Percentiles rank a stretch among this genome's conserved stretches.
Evolutionary conservation across 2,329 filamentous ascomycete species (phyloP).

Genomic region (Decorospora gaudefroyi): DNA sequence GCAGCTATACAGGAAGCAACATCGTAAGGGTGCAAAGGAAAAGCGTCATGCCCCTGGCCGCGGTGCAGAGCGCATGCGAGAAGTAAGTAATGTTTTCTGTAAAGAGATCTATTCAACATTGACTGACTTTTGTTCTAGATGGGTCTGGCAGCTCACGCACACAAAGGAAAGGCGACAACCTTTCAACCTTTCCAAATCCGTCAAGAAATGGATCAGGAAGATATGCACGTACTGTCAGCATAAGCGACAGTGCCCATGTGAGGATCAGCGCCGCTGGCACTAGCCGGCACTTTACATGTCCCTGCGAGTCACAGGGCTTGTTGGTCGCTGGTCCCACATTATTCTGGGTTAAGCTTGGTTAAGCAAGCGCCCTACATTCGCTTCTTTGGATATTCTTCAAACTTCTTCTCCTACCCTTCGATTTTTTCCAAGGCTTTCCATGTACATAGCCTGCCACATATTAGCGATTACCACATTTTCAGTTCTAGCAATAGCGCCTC

Average conservation of each 20-base stretch:
- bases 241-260: conserved; percentile 33
- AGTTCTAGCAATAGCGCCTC: not conserved
- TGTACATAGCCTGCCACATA: conserved; percentile 28
- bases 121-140: too few relatives aligned
- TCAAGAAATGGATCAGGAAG: conserved; percentile 36
- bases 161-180: conserved; percentile 51
- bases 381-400: conserved; percentile 19
- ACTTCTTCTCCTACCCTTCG: conserved; percentile 14
- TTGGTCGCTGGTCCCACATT: conserved; percentile 48
- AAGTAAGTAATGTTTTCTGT: too few relatives aligned
- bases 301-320: conserved; percentile 26
- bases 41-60: conserved; percentile 72
- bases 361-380: conserved; percentile 14
- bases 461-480: conserved; percentile 1
- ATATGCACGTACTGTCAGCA: conserved; percentile 54
- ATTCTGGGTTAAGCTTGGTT: conserved; percentile 10
- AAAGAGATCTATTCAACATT: too few relatives aligned
- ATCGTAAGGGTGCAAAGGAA: conserved; percentile 76
- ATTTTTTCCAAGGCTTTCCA: conserved; percentile 17
- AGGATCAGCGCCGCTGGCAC: conserved; percentile 47
- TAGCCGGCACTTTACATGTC: conserved; percentile 42
- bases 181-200: conserved; percentile 36
- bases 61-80: conserved; percentile 90
- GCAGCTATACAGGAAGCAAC: conserved; percentile 88
- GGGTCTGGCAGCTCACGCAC: conserved; percentile 83